Percentiles rank a stretch among this genome's conserved stretches.
These are phyloP conservation scores for Coniferiporia sulphurascens DNA, from an alignment of 1,284 basidiomycete genomes.

Conservation along the genomic window DNA sequence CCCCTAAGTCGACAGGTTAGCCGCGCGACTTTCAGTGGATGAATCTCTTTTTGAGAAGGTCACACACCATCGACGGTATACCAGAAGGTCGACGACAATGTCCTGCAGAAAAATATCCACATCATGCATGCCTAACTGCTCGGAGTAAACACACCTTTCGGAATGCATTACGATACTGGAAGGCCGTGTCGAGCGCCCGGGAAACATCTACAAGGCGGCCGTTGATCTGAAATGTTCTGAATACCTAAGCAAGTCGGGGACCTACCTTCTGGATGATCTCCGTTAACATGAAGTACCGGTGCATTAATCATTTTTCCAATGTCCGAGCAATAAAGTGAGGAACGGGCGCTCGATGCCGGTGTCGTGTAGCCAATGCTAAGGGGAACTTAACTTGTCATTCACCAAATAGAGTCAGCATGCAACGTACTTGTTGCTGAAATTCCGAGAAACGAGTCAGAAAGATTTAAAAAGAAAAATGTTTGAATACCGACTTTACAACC, in stretches of 20 bases:
- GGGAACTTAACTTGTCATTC: neutral
- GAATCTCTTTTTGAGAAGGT: neutral
- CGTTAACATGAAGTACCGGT: slow-evolving; percentile 88
- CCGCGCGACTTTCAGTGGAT: neutral
- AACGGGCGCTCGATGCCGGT: slow-evolving; percentile 74
- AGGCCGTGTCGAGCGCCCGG: slow-evolving; percentile 73
- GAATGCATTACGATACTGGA: slow-evolving; percentile 81
- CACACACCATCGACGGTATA: slow-evolving; percentile 75
- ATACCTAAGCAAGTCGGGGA: no score
- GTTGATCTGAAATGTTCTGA: slow-evolving; percentile 1
- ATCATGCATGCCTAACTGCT: neutral
- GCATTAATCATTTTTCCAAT: slow-evolving; percentile 87
- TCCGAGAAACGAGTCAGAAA: slow-evolving; percentile 3
- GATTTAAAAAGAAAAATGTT: neutral
- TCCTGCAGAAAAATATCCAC: slow-evolving; percentile 40
- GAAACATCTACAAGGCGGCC: slow-evolving; percentile 55
- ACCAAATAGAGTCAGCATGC: neutral
- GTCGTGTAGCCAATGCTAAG: slow-evolving; percentile 86
- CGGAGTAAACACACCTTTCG: slow-evolving; percentile 45
- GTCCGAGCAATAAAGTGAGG: slow-evolving; percentile 85
- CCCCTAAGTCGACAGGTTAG: slow-evolving; percentile 40
- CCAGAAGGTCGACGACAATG: slow-evolving; percentile 82
- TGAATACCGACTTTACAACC: slow-evolving; percentile 76
- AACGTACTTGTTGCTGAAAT: slow-evolving; percentile 47
- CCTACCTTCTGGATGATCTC: slow-evolving; percentile 81